Base-by-base conservation (phyloP, 495 filamentous ascomycete species). In the Hypoxylon trugodes region DNA sequence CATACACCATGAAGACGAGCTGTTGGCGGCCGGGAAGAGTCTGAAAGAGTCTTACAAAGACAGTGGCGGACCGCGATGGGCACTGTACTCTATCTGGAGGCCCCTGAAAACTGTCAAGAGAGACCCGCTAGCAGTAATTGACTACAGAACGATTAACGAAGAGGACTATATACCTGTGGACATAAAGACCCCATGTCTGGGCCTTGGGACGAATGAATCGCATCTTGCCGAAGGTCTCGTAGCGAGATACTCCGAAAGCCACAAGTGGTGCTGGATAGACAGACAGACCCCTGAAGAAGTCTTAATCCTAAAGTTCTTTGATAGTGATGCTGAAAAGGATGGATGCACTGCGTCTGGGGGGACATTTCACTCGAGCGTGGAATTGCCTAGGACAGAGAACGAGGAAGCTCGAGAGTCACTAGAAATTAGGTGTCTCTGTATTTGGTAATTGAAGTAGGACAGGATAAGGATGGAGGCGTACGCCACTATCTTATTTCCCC, bases 301-400 rank as follows among this genome's bases (percentile, higher is more conserved):
- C 19, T 51, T 51, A 19, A 21, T 51, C 5, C 18, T 51, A 6
- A 51, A 21, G 21, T 38, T 51, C 47, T 51, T 51, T 15, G 47
- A 51, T 38, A 51, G 47, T 26, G 47, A 51, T 16, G 47, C 47
- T 0, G 47, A 51, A 12, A 21, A 12, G n/a, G 10, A 30, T 33
- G 43, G 19, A 37, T 25, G 8, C 9, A 15, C 25, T 37, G 18
- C 18, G 0, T 18, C 28, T 2, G 47, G 47, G 38, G 30, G 32
- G 8, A 30, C 45, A 9, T 49, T 49, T 24, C 51, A 54, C 24
- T 54, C 51, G 1, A 54, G 51, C n/a, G 51, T 43, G 25, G 51
- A 54, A n/a, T 10, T 54, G 8, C 51, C 51, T 21, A 26, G 51
- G 5, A 54, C 38, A 16, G 37, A 54, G 16, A 32, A 43, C 6